phyloP scores from a whole-genome alignment of 352 stramenopile genomes.

The Phytopythium vexans region DNA sequence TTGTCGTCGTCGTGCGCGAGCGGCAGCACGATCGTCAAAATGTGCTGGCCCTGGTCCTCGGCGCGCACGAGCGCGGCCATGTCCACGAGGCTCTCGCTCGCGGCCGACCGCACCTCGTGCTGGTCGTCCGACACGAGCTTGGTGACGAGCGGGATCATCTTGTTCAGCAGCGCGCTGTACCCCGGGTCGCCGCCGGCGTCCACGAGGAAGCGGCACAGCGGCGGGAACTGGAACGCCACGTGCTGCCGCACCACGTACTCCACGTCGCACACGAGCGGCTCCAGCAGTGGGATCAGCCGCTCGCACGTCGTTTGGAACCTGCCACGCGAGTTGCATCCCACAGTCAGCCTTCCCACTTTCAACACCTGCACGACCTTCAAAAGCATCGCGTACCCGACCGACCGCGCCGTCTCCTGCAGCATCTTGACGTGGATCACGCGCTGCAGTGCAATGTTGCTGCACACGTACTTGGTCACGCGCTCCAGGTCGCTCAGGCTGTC shows the following conservation, averaged over 20 bases:
- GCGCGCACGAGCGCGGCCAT: conserved; percentile 79
- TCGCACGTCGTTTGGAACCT: conserved; percentile 79
- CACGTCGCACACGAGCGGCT: conserved; percentile 82
- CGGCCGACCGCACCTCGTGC: conserved; percentile 84
- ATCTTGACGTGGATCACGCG: conserved; percentile 97
- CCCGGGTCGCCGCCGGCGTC: conserved; percentile 36
- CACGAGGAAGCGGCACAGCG: conserved; percentile 71
- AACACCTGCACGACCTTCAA: background rate
- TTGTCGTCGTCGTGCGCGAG: conserved; percentile 90
- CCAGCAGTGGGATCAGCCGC: conserved; percentile 88
- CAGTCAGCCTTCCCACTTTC: background rate
- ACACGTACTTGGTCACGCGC: conserved; percentile 94
- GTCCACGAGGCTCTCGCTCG: conserved; percentile 86
- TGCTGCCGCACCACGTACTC: conserved; percentile 96
- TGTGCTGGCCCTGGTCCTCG: conserved; percentile 88
- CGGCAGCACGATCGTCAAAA: conserved; percentile 92
- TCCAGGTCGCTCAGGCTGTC: conserved; percentile 95
- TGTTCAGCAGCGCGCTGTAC: conserved; percentile 75
- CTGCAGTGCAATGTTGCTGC: conserved; percentile 95
- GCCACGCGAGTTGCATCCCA: conserved; percentile 15
- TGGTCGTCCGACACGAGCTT: conserved; percentile 84
- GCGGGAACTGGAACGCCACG: conserved; percentile 88
- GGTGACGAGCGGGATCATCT: conserved; percentile 72
- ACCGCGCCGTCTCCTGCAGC: conserved; percentile 85
- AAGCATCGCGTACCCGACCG: conserved; percentile 44